Evolutionary conservation across 2,329 filamentous ascomycete species (phyloP).

Genomic region (Tolypocladium guangdongense): DNA sequence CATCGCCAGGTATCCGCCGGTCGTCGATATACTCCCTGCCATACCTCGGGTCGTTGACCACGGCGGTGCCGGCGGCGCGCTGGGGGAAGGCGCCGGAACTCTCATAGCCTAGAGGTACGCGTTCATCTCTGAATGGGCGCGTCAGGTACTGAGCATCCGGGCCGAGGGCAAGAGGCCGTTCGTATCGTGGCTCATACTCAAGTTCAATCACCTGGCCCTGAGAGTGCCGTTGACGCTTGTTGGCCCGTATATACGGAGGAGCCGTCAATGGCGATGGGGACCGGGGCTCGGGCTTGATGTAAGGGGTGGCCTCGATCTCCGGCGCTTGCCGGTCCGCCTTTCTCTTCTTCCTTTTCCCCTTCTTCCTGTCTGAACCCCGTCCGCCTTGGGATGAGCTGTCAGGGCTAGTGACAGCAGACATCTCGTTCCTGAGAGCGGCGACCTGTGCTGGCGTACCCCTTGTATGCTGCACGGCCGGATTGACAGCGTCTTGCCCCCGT

Average conservation of each 20-base stretch:
- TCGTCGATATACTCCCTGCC: slow-evolving; percentile 22
- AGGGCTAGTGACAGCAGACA: slow-evolving; percentile 39
- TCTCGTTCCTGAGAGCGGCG: slow-evolving; percentile 42
- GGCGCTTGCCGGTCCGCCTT: slow-evolving; percentile 38
- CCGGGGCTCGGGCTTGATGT: slow-evolving; percentile 54
- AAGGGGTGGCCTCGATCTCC: slow-evolving; percentile 36
- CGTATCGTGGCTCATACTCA: slow-evolving; percentile 29
- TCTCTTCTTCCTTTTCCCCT: slow-evolving; percentile 40
- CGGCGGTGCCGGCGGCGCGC: slow-evolving; percentile 12
- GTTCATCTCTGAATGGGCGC: slow-evolving; percentile 17
- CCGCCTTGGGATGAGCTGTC: slow-evolving; percentile 49
- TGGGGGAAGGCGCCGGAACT: slow-evolving; percentile 11
- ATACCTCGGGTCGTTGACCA: slow-evolving; percentile 18
- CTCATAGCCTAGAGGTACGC: slow-evolving; percentile 23
- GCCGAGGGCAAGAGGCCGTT: slow-evolving; percentile 24
- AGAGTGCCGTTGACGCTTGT: slow-evolving; percentile 44
- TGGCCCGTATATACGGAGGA: slow-evolving; percentile 40
- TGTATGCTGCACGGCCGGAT: background rate
- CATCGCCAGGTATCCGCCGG: slow-evolving; percentile 15
- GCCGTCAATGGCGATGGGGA: slow-evolving; percentile 49
- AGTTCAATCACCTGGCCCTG: slow-evolving; percentile 25
- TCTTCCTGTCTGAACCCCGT: slow-evolving; percentile 37
- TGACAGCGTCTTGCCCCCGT: slow-evolving; percentile 14
- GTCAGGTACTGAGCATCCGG: slow-evolving; percentile 22
- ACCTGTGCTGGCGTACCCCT: slow-evolving; percentile 38